Evolutionary conservation across 2,329 filamentous ascomycete species (phyloP).

Genomic region (Neofusicoccum laricinum): DNA sequence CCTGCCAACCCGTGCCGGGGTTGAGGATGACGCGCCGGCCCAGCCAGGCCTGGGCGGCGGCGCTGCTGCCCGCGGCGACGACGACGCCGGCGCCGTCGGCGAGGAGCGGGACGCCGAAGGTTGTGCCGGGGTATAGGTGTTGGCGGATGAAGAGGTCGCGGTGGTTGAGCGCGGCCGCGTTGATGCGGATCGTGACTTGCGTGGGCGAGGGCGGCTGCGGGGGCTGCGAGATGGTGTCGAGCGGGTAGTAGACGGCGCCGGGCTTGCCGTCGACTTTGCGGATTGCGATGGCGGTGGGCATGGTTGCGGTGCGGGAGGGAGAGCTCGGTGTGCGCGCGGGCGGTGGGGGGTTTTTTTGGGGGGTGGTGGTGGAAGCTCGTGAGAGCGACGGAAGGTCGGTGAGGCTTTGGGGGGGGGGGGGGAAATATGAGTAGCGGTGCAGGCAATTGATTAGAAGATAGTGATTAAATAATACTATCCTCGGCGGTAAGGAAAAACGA

Average conservation of each 20-base stretch:
- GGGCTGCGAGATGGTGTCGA: conserved; percentile 35
- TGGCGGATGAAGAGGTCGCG: conserved; percentile 93
- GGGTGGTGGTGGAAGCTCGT: neutral
- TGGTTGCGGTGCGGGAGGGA: conserved; percentile 22
- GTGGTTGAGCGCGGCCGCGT: conserved; percentile 84
- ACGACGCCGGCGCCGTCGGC: conserved; percentile 81
- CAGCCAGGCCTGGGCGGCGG: conserved; percentile 54
- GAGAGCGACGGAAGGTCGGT: neutral
- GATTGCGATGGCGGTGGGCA: conserved; percentile 60
- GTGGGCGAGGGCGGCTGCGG: conserved; percentile 33
- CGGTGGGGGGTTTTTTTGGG: neutral
- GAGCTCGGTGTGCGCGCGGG: neutral
- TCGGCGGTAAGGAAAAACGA: neutral
- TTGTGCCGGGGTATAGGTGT: conserved; percentile 82
- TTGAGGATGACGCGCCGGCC: conserved; percentile 73
- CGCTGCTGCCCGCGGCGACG: conserved; percentile 57
- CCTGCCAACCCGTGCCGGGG: conserved; percentile 75
- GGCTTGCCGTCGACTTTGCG: conserved; percentile 76
- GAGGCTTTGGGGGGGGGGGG: neutral
- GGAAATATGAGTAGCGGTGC: too few species aligned
- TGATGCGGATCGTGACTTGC: conserved; percentile 73
- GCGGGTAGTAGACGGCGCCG: conserved; percentile 80
- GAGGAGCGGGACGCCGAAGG: conserved; percentile 74
- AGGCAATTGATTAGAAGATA: neutral
- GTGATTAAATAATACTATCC: neutral